Base-by-base conservation (phyloP, 1,284 basidiomycete species). In the Coniophora puteana region DNA sequence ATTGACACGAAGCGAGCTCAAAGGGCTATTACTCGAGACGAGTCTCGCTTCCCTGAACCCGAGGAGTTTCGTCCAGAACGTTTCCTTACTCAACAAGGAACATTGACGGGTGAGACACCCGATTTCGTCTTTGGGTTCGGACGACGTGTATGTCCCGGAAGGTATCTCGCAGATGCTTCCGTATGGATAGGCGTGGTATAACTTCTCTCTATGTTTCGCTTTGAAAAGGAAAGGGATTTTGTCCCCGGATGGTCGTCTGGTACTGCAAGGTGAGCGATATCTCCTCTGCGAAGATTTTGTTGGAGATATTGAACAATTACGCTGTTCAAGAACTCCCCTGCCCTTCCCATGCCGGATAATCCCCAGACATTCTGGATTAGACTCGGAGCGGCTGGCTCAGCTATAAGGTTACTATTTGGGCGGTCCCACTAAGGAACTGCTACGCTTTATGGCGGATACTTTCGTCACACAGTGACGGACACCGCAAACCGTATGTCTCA, bases 81-180 rank as follows among this genome's bases (percentile, higher is more conserved):
- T 27, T 56, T 51, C 39, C 23, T 55, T 18, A 31, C 44, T 14
- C 27, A 39, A 11, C 31, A 47, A 1, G 53, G 54, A 12, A 47
- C 44, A n/a, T 50, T 50, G 30, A 23, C 30, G 8, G 17, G 48
- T 14, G 56, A 56, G 1, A 55, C 60, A 3, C 47, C 57, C 1
- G 59, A 65, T 29, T 59, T 62, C 7, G 54, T 65, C 14, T 71
- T 71, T 40, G 70, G 69, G 3, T 62, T 63, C 38, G 70, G 70
- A 22, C 58, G 64, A 14, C 57, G 69, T 13, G 55, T 49, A 13
- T 48, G 52, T 62, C 52, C 48, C 18, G 59, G 61, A n/a, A 50
- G 44, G 34, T 41, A 59, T 44, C 62, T 59, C 18, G 57, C 57
- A 12, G 54, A 63, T 8, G 54, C 61, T 8, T 62, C 57, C 32